These are phyloP conservation scores for Limonium bicolor DNA, from an alignment of 148 eudicot genomes.

Conservation along the genomic window DNA sequence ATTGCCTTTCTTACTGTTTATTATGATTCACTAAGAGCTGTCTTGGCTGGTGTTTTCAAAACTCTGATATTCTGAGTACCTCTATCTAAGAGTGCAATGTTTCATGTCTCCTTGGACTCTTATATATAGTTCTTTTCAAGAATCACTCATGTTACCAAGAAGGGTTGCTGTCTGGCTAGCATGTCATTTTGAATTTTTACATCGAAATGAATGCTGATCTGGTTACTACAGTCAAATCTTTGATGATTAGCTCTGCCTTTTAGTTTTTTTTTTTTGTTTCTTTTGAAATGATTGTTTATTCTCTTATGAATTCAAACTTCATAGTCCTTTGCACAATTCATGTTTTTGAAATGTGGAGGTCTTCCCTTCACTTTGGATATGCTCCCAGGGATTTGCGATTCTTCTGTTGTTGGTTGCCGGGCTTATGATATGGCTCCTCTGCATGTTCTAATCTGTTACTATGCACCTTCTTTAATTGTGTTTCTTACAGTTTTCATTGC, in stretches of 20 bases:
- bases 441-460: not conserved
- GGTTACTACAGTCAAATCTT: too few species aligned
- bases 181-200: too few species aligned
- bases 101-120: not conserved
- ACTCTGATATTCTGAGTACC: not conserved
- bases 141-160: not conserved
- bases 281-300: too few species aligned
- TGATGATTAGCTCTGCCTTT: too few species aligned
- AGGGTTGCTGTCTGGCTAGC: not conserved
- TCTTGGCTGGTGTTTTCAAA: not conserved
- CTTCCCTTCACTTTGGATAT: too few species aligned
- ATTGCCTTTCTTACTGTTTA: not conserved
- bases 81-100: not conserved
- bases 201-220: too few species aligned
- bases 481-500: constrained; percentile 3
- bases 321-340: too few species aligned
- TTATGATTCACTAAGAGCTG: not conserved
- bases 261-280: too few species aligned
- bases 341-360: too few species aligned
- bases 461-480: not conserved
- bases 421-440: not conserved
- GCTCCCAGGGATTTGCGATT: not conserved
- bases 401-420: not conserved
- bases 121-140: not conserved
- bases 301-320: too few species aligned